Base-by-base conservation (phyloP, 768 basidiomycete genomes). In the Daedaleopsis sinensis region DNA sequence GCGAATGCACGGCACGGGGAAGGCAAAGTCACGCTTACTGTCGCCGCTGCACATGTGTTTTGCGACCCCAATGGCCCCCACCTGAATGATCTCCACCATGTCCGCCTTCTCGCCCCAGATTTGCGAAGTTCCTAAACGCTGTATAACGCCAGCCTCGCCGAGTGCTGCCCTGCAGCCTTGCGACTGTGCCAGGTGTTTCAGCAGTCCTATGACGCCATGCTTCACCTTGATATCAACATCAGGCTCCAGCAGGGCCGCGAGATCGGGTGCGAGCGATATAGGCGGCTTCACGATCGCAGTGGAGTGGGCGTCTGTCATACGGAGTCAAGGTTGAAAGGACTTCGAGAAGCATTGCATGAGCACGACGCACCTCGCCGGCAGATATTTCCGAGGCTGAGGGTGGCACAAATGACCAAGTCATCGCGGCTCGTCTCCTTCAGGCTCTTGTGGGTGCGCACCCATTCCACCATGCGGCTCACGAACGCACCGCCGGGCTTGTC, bases 21-120 rank as follows among this genome's bases (percentile, higher is more conserved):
- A 55, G 8, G 36, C 46, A 64, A 51, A 61, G 58, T 18, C 19
- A 55, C 15, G 55, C 86, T 68, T 71, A 96, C 93, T 79, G 70
- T 84, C 88, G 39, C 83, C 83, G 65, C 83, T 87, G 70, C 91
- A 94, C 57, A 98, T 80, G 71, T 96, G 93, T 73, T 98, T 99
- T 18, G 89, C 84, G 9, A 94, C 82, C 1, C 94, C 94, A 53
- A 98, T 90, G 0, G 92, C 93, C 51, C 87, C 87, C 7, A 94
- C 79, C 73, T 98, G 96, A 1, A 98, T 86, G 23, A 92, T 83
- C 57, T 94, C 90, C 7, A 90, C 88, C 81, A 94, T 87, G 53
- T 96, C 93, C n/a, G 83, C 75, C 62, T 83, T 84, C 61, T 85
- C 82, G 48, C 82, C 82, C 86, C 87, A 96, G 18, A 91, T 80